Evolutionary conservation across 495 filamentous ascomycete species (phyloP).

Genomic region (Lepraria neglecta): DNA sequence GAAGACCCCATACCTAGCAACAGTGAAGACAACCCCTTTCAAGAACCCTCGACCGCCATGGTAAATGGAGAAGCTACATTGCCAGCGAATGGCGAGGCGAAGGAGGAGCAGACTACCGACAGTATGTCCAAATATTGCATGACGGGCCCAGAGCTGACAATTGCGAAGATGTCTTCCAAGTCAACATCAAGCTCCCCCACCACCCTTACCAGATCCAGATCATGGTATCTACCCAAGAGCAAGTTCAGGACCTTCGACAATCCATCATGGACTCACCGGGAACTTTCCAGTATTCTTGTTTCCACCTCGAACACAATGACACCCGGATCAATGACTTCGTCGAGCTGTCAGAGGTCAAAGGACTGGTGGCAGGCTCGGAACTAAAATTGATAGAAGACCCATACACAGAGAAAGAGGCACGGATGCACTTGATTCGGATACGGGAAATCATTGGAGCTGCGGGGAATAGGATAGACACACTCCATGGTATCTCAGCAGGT

Average conservation of each 20-base stretch:
- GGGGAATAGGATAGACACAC: slow-evolving; percentile 76
- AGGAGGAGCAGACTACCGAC: slow-evolving; percentile 17
- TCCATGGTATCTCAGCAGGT: slow-evolving; percentile 85
- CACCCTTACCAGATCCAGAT: slow-evolving; percentile 72
- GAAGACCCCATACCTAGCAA: not conserved
- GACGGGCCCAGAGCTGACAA: not conserved
- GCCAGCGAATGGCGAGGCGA: slow-evolving; percentile 37
- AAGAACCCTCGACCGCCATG: slow-evolving; percentile 1
- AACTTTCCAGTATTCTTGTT: slow-evolving; percentile 96
- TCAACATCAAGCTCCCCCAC: slow-evolving; percentile 79
- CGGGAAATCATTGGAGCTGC: slow-evolving; percentile 89
- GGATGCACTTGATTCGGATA: slow-evolving; percentile 85
- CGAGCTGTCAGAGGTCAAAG: slow-evolving; percentile 86
- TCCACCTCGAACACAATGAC: slow-evolving; percentile 87
- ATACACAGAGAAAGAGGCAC: slow-evolving; percentile 97
- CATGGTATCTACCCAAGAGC: slow-evolving; percentile 88
- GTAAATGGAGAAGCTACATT: slow-evolving; percentile 34
- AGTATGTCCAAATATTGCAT: slow-evolving; percentile 6
- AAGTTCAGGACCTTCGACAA: slow-evolving; percentile 95
- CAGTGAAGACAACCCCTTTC: slow-evolving; percentile 9
- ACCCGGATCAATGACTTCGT: slow-evolving; percentile 89
- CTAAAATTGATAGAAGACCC: slow-evolving; percentile 85
- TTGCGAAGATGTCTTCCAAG: slow-evolving; percentile 59
- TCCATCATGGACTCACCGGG: slow-evolving; percentile 91
- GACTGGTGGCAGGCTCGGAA: slow-evolving; percentile 63